A percentile compares a stretch with the other conserved stretches of the same genome.
These are phyloP conservation scores for Candida neerlandica DNA, from an alignment of 1,139 yeast genomes.

Conservation along the genomic window DNA sequence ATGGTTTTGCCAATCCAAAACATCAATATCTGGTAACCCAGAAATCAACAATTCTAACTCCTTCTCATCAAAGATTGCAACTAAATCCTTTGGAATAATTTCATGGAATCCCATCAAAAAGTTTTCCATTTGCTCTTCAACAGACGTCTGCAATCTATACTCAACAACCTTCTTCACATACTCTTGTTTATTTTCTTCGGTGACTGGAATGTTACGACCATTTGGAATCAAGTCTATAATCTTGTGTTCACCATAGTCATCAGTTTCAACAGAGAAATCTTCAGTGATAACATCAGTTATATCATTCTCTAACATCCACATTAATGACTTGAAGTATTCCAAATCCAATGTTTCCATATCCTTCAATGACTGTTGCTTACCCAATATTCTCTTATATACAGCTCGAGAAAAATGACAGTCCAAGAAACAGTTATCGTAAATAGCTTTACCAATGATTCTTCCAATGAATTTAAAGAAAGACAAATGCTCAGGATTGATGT, in stretches of 20 bases:
- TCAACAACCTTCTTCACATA: conserved; percentile 87
- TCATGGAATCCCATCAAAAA: conserved; percentile 90
- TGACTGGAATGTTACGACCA: conserved; percentile 84
- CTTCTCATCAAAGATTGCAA: conserved; percentile 91
- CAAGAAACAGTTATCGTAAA: conserved; percentile 80
- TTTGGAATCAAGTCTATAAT: conserved; percentile 75
- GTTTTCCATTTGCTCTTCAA: conserved; percentile 84
- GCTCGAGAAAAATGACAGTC: conserved; percentile 97
- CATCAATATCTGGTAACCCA: conserved; percentile 95
- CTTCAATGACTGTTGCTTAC: conserved; percentile 78
- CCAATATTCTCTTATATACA: conserved; percentile 84
- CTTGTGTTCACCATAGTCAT: conserved; percentile 91
- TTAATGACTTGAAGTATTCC: conserved; percentile 86
- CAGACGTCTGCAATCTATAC: conserved; percentile 80
- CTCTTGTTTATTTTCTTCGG: conserved; percentile 91
- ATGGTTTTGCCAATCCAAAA: conserved; percentile 92
- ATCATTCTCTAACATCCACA: conserved; percentile 97
- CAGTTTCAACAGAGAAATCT: conserved; percentile 90
- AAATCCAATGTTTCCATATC: conserved; percentile 95
- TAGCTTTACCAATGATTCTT: conserved; percentile 91
- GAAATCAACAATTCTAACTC: conserved; percentile 90
- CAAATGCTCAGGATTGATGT: conserved; percentile 90
- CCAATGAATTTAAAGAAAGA: conserved; percentile 95
- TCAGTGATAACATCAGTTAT: conserved; percentile 97
- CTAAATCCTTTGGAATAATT: conserved; percentile 83